Conservation (phyloP, 129 eudicot species). For the Saussurea involucrata region DNA sequence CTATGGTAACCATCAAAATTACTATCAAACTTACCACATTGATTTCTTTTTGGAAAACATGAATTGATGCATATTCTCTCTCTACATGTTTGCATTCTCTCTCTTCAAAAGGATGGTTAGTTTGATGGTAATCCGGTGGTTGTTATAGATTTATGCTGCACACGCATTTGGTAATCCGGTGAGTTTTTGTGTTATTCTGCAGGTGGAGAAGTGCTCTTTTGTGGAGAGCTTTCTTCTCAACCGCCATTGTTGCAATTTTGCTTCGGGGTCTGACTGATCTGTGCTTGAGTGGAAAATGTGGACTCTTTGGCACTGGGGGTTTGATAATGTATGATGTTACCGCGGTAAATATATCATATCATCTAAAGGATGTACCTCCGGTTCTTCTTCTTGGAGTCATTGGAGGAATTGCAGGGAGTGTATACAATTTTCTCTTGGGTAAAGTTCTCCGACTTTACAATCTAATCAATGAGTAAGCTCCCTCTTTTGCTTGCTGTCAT, state of each 20-base stretch:
- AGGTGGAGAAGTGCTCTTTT: constrained; percentile 99
- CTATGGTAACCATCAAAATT: background rate
- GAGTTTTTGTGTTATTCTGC: background rate
- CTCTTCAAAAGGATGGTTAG: background rate
- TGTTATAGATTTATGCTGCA: background rate
- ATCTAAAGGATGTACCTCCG: constrained; percentile 68
- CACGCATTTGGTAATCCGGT: too few species aligned
- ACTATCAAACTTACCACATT: background rate
- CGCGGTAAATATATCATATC: constrained; percentile 63
- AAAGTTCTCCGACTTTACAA: constrained; percentile 72
- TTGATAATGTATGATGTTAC: constrained; percentile 86
- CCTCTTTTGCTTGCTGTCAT: constrained; percentile 6
- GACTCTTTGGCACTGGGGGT: constrained; percentile 95
- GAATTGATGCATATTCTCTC: background rate
- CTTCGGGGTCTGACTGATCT: constrained; percentile 83
- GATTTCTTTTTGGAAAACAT: background rate
- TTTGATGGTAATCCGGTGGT: background rate
- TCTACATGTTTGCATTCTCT: background rate
- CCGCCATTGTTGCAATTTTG: constrained; percentile 79
- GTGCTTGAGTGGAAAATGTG: constrained; percentile 86
- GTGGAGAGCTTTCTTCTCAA: constrained; percentile 91
- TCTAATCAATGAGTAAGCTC: constrained; percentile 64
- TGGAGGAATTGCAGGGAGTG: constrained; percentile 77
- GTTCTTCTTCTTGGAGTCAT: constrained; percentile 77
- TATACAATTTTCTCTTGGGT: constrained; percentile 61